Base-by-base conservation (phyloP, 2,329 filamentous ascomycete genomes). In the Colletotrichum brevisporum region DNA sequence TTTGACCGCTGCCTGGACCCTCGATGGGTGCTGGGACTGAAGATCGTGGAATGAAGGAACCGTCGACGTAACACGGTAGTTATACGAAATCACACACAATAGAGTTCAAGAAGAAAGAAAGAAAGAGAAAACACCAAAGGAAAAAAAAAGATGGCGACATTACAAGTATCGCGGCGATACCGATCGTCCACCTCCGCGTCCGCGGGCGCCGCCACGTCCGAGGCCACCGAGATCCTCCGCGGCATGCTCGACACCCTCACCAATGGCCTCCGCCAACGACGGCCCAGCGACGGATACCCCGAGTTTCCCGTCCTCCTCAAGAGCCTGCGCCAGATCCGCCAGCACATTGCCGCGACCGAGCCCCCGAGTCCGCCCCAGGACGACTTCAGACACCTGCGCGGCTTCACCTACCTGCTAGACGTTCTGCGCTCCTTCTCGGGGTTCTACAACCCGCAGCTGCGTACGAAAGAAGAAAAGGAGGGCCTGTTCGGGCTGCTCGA, bases 331-430 rank as follows among this genome's bases (percentile, higher is more conserved):
- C 86, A 89, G 59, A 87, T 95, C 69, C 89, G 90, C 75, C 92
- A 94, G 68, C 83, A 89, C 71, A 79, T 90, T 31, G 82, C 86
- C 50, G 84, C 86, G 10, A 75, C 80, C 31, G 75, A 82, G 47
- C 79, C 84, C 16, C 83, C 85, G 3, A 82, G 82, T 69, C 79
- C 84, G 4, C 82, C 84, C 5, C 94, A 94, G 81, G 93, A 97
- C 81, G 91, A 93, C 74, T 97, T 98, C 78, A 90, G 95, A 73
- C 90, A 93, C 76, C 86, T 94, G 27, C 85, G 88, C 65, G 95
- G 95, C 75, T 97, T 97, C 79, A 89, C 94, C 74, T 86, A 87
- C 51, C 82, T 97, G 24, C 84, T 97, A 61, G 84, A 89, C 50
- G 86, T 93, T 27, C 82, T 97, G 24, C 87, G 90, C 67, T 86